A percentile compares a stretch with the other conserved stretches of the same genome.
phyloP scores from a whole-genome alignment of 2,329 filamentous ascomycete genomes.

The Fusarium succisae region DNA sequence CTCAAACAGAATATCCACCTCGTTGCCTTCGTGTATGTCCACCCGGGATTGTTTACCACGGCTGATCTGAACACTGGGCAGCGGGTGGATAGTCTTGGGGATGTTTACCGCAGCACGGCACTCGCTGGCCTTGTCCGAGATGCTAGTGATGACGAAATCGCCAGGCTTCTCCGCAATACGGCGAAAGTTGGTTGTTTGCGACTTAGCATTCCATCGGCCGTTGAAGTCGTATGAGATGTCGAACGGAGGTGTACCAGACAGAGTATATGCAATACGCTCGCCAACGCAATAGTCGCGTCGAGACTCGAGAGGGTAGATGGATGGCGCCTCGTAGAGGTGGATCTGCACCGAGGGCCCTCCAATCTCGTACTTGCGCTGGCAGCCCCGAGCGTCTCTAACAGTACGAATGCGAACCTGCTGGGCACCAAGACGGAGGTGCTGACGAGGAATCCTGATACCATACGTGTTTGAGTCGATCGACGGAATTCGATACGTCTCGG shows the following conservation, averaged over 20 bases:
- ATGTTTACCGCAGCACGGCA: conserved; percentile 85
- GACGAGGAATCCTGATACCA: conserved; percentile 84
- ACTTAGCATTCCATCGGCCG: conserved; percentile 80
- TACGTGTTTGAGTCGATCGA: conserved; percentile 80
- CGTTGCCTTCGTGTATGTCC: conserved; percentile 96
- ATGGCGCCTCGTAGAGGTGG: conserved; percentile 90
- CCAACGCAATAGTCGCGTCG: conserved; percentile 93
- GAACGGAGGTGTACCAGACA: conserved; percentile 91
- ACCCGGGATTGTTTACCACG: conserved; percentile 82
- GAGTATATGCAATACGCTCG: conserved; percentile 90
- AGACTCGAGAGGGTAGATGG: conserved; percentile 87
- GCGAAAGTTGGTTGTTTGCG: conserved; percentile 83
- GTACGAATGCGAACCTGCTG: conserved; percentile 90
- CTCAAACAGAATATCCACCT: conserved; percentile 92
- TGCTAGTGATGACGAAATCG: conserved; percentile 84
- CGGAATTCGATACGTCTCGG: conserved; percentile 83
- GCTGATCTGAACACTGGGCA: conserved; percentile 90
- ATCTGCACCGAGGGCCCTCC: conserved; percentile 84
- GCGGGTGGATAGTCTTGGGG: conserved; percentile 85
- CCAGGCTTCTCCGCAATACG: conserved; percentile 93
- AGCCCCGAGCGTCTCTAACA: conserved; percentile 87
- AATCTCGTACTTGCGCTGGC: conserved; percentile 78
- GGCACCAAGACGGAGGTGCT: conserved; percentile 85
- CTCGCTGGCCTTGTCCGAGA: conserved; percentile 88
- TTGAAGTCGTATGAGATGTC: conserved; percentile 93